Percentiles rank a stretch among this genome's conserved stretches.
phyloP scores from a whole-genome alignment of 495 filamentous ascomycete genomes.

The Chaetomium tenue region DNA sequence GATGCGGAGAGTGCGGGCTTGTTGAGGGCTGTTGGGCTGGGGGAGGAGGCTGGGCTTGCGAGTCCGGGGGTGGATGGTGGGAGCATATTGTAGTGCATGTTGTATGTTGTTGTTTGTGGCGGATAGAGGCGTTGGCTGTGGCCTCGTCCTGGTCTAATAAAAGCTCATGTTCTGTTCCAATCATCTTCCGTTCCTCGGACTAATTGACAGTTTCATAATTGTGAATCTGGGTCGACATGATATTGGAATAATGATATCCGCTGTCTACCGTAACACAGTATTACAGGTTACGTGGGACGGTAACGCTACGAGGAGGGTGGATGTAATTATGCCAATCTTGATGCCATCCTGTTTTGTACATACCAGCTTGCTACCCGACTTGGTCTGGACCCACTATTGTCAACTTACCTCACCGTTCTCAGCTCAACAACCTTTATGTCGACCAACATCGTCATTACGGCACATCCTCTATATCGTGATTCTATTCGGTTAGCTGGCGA shows the following conservation, averaged over 20 bases:
- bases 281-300: no score
- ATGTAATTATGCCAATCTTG: not conserved
- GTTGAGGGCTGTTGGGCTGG: slow-evolving; percentile 21
- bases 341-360: no score
- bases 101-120: not conserved
- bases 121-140: no score
- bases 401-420: not conserved
- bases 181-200: no score
- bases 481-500: not conserved
- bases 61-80: slow-evolving; percentile 28
- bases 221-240: no score
- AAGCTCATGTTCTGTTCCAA: no score
- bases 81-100: slow-evolving; percentile 31
- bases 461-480: not conserved
- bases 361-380: not conserved
- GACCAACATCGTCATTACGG: not conserved
- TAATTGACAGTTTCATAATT: no score
- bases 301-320: no score
- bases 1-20: slow-evolving; percentile 34
- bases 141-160: no score
- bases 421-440: not conserved
- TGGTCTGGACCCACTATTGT: not conserved
- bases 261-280: no score
- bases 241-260: no score
- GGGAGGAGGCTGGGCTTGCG: slow-evolving; percentile 21